phyloP scores from a whole-genome alignment of 2,329 filamentous ascomycete species.

The Pyricularia sp. region DNA sequence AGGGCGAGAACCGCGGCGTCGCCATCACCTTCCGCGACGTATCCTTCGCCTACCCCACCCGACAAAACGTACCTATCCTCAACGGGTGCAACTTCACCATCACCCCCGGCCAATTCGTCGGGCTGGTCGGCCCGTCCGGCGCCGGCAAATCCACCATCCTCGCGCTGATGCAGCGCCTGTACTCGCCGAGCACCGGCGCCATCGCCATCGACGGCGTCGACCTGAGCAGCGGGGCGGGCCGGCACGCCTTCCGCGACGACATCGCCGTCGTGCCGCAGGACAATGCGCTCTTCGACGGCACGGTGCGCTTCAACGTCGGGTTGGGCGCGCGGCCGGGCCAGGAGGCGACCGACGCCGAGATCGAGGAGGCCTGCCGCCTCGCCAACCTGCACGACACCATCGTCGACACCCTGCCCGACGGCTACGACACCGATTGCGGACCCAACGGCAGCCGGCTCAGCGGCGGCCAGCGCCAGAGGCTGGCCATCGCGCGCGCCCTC shows the following conservation, averaged over 20 bases:
- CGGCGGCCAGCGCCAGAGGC: slow-evolving; percentile 47
- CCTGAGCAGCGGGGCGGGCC: slow-evolving; percentile 8
- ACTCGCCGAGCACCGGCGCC: slow-evolving; percentile 32
- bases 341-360: slow-evolving; percentile 15
- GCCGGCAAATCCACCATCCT: slow-evolving; percentile 35
- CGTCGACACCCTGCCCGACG: slow-evolving; percentile 29
- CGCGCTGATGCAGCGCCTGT: slow-evolving; percentile 38
- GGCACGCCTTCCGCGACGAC: slow-evolving; percentile 19
- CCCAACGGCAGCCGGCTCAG: slow-evolving; percentile 29
- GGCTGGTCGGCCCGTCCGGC: slow-evolving; percentile 31
- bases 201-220: slow-evolving; percentile 39
- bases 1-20: slow-evolving; percentile 20
- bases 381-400: slow-evolving; percentile 35
- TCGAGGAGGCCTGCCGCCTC: slow-evolving; percentile 30
- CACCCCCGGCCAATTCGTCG: slow-evolving; percentile 24
- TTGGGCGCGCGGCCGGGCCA: slow-evolving; percentile 16
- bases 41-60: slow-evolving; percentile 45
- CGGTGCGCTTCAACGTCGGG: slow-evolving; percentile 34
- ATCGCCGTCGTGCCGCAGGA: slow-evolving; percentile 46
- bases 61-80: slow-evolving; percentile 38
- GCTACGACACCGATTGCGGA: slow-evolving; percentile 41
- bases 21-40: slow-evolving; percentile 45
- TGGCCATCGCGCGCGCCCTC: slow-evolving; percentile 37
- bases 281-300: slow-evolving; percentile 35
- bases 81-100: slow-evolving; percentile 23